A percentile compares a stretch with the other conserved stretches of the same genome.
phyloP scores from a whole-genome alignment of 1,139 yeast genomes.

The Yamadazyma taylorii region DNA sequence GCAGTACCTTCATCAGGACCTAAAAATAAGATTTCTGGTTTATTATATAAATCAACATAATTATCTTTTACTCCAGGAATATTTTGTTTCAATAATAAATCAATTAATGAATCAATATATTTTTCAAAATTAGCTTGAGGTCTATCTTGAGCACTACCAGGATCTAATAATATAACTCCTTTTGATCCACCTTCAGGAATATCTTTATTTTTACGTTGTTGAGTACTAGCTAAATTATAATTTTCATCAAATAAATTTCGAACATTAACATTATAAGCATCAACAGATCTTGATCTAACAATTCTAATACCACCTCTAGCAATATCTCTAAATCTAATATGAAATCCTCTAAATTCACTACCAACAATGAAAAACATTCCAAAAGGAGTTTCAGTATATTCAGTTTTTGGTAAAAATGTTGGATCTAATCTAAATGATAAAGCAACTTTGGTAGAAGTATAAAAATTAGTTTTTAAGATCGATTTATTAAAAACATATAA shows the following conservation, averaged over 20 bases:
- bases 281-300: constrained; percentile 82
- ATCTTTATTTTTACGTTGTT: constrained; percentile 95
- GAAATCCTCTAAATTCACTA: constrained; percentile 96
- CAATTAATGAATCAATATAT: constrained; percentile 89
- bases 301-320: constrained; percentile 98
- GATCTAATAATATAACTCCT: constrained; percentile 89
- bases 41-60: constrained; percentile 79
- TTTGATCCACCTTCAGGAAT: constrained; percentile 99
- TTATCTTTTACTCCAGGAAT: constrained; percentile 80
- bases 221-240: constrained; percentile 93
- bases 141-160: constrained; percentile 75
- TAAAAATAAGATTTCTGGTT: constrained; percentile 89
- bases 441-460: constrained; percentile 92
- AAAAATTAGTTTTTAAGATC: constrained; percentile 90
- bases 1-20: constrained; percentile 99
- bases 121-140: constrained; percentile 88
- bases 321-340: constrained; percentile 92
- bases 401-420: constrained; percentile 74
- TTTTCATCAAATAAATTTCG: constrained; percentile 94
- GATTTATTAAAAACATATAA: constrained; percentile 82
- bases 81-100: constrained; percentile 72
- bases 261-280: constrained; percentile 82
- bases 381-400: constrained; percentile 88
- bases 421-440: constrained; percentile 90
- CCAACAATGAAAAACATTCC: constrained; percentile 97